Evolutionary conservation across 1,284 basidiomycete species (phyloP).

Genomic region (Polyporus tsugae): DNA sequence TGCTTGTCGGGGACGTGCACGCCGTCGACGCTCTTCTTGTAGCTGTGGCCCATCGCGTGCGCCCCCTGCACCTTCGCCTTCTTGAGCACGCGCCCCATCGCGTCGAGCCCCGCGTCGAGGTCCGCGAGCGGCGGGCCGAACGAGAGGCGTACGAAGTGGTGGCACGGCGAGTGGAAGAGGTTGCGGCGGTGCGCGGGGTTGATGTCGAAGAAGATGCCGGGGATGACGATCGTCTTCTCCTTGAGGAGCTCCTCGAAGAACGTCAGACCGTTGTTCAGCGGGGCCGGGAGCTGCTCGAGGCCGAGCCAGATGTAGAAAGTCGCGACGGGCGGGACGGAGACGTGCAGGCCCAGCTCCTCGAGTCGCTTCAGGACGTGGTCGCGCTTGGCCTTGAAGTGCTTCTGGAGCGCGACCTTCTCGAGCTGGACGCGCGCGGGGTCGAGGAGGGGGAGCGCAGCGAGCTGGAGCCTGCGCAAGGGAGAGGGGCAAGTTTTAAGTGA

Average conservation of each 20-base stretch:
- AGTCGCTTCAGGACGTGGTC: conserved; percentile 90
- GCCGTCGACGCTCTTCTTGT: conserved; percentile 66
- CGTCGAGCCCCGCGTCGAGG: conserved; percentile 87
- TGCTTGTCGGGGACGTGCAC: conserved; percentile 29
- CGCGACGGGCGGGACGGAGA: conserved; percentile 76
- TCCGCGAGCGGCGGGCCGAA: conserved; percentile 89
- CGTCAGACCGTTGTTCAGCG: conserved; percentile 89
- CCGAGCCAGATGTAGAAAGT: conserved; percentile 96
- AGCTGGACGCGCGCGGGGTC: conserved; percentile 71
- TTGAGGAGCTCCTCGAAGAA: conserved; percentile 97
- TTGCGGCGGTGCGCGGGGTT: conserved; percentile 87
- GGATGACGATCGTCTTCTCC: conserved; percentile 90
- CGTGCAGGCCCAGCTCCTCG: conserved; percentile 78
- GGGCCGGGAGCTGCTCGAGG: conserved; percentile 78
- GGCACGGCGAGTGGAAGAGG: conserved; percentile 91
- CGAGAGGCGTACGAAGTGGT: conserved; percentile 86
- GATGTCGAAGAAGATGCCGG: conserved; percentile 92
- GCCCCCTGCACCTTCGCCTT: conserved; percentile 73
- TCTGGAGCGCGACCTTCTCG: conserved; percentile 87
- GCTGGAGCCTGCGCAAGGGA: conserved; percentile 67
- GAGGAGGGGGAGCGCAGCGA: conserved; percentile 85
- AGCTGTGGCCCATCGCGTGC: conserved; percentile 67
- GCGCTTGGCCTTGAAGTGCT: conserved; percentile 90
- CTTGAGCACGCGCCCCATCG: conserved; percentile 81
- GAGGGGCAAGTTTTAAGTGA: neutral